Conservation (phyloP, 257 asterid species). For the Solanum medicagineum region DNA sequence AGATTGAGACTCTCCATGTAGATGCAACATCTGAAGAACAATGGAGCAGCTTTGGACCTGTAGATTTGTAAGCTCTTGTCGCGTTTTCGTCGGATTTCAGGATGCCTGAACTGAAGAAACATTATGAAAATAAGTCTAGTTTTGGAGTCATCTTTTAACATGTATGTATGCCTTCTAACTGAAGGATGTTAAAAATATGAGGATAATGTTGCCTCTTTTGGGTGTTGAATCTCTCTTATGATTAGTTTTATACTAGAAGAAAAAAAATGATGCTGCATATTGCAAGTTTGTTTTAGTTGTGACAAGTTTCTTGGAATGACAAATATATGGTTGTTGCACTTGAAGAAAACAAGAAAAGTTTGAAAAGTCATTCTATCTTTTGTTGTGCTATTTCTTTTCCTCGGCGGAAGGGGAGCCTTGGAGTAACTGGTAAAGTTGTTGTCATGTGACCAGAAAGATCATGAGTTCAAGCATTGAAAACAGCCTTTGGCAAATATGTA, state of each 20-base stretch:
- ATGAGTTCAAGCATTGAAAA: no score
- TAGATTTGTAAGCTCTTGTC: conserved; percentile 11
- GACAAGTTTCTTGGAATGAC: background rate
- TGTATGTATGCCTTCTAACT: background rate
- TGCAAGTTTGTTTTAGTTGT: background rate
- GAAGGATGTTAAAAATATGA: background rate
- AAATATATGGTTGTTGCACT: no score
- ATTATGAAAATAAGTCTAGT: background rate
- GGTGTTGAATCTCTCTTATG: background rate
- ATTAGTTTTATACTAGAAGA: background rate
- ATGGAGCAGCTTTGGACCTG: conserved; percentile 48
- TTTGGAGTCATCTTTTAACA: background rate
- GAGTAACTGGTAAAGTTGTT: no score
- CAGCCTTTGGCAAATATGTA: no score
- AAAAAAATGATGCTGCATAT: background rate
- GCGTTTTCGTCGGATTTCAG: background rate
- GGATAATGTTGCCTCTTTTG: background rate
- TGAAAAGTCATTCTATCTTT: no score
- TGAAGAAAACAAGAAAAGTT: no score
- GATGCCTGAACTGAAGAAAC: background rate
- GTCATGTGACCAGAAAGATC: no score
- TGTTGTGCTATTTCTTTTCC: background rate
- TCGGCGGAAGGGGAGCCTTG: no score
- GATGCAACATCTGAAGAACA: conserved; percentile 38
- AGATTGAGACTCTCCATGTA: conserved; percentile 31